Percentiles rank a stretch among this genome's conserved stretches.
These are phyloP conservation scores for Aspergillus candidus DNA, from an alignment of 2,329 filamentous ascomycete species.

Conservation along the genomic window DNA sequence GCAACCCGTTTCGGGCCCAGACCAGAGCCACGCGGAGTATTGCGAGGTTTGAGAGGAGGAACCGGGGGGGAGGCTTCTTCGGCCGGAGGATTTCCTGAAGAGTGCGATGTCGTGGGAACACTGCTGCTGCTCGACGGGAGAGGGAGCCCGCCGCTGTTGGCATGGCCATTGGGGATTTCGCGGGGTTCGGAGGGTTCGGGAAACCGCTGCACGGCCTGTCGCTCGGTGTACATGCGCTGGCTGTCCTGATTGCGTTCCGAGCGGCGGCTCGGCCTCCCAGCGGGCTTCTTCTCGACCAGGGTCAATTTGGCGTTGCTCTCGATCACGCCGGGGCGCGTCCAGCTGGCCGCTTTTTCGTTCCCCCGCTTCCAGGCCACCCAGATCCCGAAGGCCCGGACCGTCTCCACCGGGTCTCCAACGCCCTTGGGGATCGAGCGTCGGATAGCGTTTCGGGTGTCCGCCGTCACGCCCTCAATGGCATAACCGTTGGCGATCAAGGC, in stretches of 20 bases:
- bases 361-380: slow-evolving; percentile 65
- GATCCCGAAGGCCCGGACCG: slow-evolving; percentile 55
- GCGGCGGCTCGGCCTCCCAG: slow-evolving; percentile 49
- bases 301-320: slow-evolving; percentile 46
- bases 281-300: slow-evolving; percentile 49
- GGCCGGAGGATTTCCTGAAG: slow-evolving; percentile 18
- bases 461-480: slow-evolving; percentile 53
- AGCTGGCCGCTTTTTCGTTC: slow-evolving; percentile 56
- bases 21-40: slow-evolving; percentile 52
- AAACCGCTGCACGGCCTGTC: slow-evolving; percentile 32
- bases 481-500: slow-evolving; percentile 57
- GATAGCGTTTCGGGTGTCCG: slow-evolving; percentile 54
- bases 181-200: slow-evolving; percentile 19
- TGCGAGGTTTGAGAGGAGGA: slow-evolving; percentile 30
- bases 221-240: slow-evolving; percentile 37
- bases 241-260: slow-evolving; percentile 48
- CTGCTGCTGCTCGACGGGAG: slow-evolving; percentile 21
- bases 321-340: slow-evolving; percentile 54
- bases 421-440: slow-evolving; percentile 59
- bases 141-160: slow-evolving; percentile 13
- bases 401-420: slow-evolving; percentile 54
- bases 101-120: slow-evolving; percentile 16
- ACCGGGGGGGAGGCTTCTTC: slow-evolving; percentile 14
- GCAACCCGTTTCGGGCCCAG: slow-evolving; percentile 55
- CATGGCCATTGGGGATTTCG: slow-evolving; percentile 12